Conservation (phyloP, 495 filamentous ascomycete genomes). For the Penicillium simplicissimum region DNA sequence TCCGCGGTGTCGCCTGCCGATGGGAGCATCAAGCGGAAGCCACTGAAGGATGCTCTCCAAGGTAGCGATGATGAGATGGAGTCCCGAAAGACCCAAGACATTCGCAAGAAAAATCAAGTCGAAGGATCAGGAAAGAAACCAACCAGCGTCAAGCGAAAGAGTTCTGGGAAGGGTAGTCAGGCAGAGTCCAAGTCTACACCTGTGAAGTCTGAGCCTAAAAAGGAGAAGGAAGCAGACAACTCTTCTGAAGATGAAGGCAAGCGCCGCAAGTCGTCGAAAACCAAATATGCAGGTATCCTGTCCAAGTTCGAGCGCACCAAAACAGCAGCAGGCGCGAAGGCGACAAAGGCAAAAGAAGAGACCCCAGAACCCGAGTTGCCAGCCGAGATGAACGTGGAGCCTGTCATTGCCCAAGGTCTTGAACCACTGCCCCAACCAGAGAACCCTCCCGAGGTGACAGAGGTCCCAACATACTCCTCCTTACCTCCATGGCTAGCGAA, state of each 20-base stretch:
- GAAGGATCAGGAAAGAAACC: slow-evolving; percentile 31
- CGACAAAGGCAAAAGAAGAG: slow-evolving; percentile 24
- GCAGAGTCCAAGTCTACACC: slow-evolving; percentile 22
- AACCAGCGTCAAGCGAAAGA: slow-evolving; percentile 32
- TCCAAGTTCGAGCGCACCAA: slow-evolving; percentile 50
- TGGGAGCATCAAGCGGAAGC: slow-evolving; percentile 29
- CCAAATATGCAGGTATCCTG: slow-evolving; percentile 45
- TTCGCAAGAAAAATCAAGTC: slow-evolving; percentile 24
- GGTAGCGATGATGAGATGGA: slow-evolving; percentile 23
- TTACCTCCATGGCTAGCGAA: slow-evolving; percentile 69
- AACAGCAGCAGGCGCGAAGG: slow-evolving; percentile 33
- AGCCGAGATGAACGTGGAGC: slow-evolving; percentile 27
- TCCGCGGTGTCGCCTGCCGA: slow-evolving; percentile 13
- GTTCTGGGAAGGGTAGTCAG: slow-evolving; percentile 16
- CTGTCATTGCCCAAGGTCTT: slow-evolving; percentile 62
- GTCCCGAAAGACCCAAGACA: slow-evolving; percentile 29
- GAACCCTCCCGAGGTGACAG: slow-evolving; percentile 53
- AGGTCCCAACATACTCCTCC: slow-evolving; percentile 49
- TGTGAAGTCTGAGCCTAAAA: slow-evolving; percentile 17
- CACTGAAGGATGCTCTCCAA: slow-evolving; percentile 18
- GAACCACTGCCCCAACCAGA: slow-evolving; percentile 77
- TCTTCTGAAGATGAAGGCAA: slow-evolving; percentile 8
- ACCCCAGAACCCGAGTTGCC: slow-evolving; percentile 20
- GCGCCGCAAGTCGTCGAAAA: slow-evolving; percentile 25
- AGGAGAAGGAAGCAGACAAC: slow-evolving; percentile 14